Base-by-base conservation (phyloP, 768 basidiomycete species). In the Sporobolomyces pararoseus region DNA sequence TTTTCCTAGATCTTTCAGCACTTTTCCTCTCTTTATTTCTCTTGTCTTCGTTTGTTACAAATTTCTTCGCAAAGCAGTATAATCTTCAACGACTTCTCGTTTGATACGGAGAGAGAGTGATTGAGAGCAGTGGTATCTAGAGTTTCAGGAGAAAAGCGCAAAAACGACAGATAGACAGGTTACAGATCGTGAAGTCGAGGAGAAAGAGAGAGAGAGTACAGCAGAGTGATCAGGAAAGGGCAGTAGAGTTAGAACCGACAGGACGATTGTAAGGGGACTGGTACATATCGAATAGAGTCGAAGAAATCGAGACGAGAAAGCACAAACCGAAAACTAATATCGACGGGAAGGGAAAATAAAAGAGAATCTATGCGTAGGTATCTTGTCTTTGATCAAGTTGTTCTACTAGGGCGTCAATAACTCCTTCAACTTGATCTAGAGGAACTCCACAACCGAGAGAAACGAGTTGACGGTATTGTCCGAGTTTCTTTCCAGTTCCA, bases 381-480 rank as follows among this genome's bases (percentile, higher is more conserved):
- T 62, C 66, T 13, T 62, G 59, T n/a, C 58, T n/a, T 35, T 49
- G 37, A 27, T 76, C 75, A 50, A 77, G 42, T 39, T 58, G 32
- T 85, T 95, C 91, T 23, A 93, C 83, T 49, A 98, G 80, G 83
- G 89, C 88, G 31, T 86, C 86, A 68, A 96, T 83, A 7, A 93
- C 87, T 68, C 85, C 85, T 76, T 97, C 94, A 44, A 97, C 89
- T 70, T 97, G 93, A n/a, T 86, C 86, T 4, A 88, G 85, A 35
- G 93, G 84, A 0, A 90, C 89, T 29, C 91, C 91, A 80, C 91
- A 95, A 0, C 91, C 93, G 21, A 91, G 87, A 37, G 89, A 88
- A 75, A 99, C 93, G 60, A 99, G 79, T 71, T 88, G 83, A 75
- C 93, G 83, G 79, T 97, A 99, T 73, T 94, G 89, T 7, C 85